Base-by-base conservation (phyloP, 306 rosid genomes). In the Alnus rubra region DNA sequence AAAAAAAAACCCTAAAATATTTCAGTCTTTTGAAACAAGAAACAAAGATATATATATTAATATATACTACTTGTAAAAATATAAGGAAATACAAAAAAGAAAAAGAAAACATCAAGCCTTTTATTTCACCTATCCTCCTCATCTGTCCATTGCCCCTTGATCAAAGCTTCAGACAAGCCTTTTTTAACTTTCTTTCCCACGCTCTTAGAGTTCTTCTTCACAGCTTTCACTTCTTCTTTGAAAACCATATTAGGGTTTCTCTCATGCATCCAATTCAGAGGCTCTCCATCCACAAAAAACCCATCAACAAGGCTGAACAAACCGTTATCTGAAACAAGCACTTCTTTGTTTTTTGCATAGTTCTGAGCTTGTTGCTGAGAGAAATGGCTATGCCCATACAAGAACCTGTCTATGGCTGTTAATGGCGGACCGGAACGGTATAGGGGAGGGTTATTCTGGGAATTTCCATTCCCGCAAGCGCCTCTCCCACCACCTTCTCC, bases 131-230 rank as follows among this genome's bases (percentile, higher is more conserved):
- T 95, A 84, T 95, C 98, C 85, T 95, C 99, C 79, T 91, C 97
- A 2, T 88, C 89, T 16, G 88, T 88, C 99, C 98, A 95, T 44
- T 93, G 96, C 16, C 99, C 98, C 85, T 93, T 95, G 82, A 93
- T 90, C 74, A 90, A 73, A 52, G 81, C 73, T 23, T 80, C 71
- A 44, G 78, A 50, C 68, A 78, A 74, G 4, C 48, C 80, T 75
- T 84, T 90, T 74, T 81, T 86, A 55, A 74, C 72, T 79, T 73
- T 92, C 76, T 89, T 86, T 49, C 87, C 86, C 37, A 63, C 74
- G 8, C 31, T 75, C 35, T 81, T 82, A 15, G 28, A 33, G 44
- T 54, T 81, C 31, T 84, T 81, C 45, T 74, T 79, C 28, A 19
- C 54, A 67, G 23, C 60, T 31, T 30, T 69, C 19, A 69, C 64